phyloP scores from a whole-genome alignment of 2,329 filamentous ascomycete species.

The Calonectria pseudoreteaudii region DNA sequence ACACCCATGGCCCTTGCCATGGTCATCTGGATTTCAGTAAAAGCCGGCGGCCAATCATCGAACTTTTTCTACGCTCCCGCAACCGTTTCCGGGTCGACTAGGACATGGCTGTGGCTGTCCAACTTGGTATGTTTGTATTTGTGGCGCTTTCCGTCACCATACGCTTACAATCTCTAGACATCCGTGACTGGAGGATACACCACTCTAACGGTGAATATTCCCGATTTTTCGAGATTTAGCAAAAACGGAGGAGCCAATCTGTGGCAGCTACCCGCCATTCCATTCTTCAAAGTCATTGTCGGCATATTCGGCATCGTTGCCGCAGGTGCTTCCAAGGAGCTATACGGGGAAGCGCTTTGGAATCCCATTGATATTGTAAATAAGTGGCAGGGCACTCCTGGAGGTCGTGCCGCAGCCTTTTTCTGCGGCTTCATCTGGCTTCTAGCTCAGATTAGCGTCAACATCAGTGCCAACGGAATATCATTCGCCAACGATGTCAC shows the following conservation, averaged over 20 bases:
- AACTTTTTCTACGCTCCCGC: conserved; percentile 36
- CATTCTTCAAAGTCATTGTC: conserved; percentile 59
- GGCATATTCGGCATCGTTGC: conserved; percentile 61
- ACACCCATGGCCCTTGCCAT: conserved; percentile 32
- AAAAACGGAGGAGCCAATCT: background rate
- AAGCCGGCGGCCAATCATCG: conserved; percentile 27
- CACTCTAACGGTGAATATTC: conserved; percentile 63
- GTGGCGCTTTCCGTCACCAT: too few relatives aligned
- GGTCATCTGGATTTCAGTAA: conserved; percentile 45
- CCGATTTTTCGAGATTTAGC: conserved; percentile 45
- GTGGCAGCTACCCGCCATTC: conserved; percentile 45
- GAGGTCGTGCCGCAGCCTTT: conserved; percentile 47
- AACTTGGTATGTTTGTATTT: conserved; percentile 41
- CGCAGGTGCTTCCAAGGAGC: conserved; percentile 56
- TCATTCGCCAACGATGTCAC: conserved; percentile 47
- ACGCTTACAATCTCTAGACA: conserved; percentile 38
- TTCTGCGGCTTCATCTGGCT: conserved; percentile 48
- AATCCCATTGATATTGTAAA: conserved; percentile 61
- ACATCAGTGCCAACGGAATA: conserved; percentile 45
- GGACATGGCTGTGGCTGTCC: conserved; percentile 55
- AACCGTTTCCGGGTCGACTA: conserved; percentile 53
- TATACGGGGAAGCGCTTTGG: conserved; percentile 61
- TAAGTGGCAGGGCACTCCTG: conserved; percentile 49
- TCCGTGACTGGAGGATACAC: conserved; percentile 62
- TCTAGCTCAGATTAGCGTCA: conserved; percentile 52